Percentiles rank a stretch among this genome's conserved stretches.
phyloP scores from a whole-genome alignment of 2,329 filamentous ascomycete genomes.

The Aspergillus unguis region DNA sequence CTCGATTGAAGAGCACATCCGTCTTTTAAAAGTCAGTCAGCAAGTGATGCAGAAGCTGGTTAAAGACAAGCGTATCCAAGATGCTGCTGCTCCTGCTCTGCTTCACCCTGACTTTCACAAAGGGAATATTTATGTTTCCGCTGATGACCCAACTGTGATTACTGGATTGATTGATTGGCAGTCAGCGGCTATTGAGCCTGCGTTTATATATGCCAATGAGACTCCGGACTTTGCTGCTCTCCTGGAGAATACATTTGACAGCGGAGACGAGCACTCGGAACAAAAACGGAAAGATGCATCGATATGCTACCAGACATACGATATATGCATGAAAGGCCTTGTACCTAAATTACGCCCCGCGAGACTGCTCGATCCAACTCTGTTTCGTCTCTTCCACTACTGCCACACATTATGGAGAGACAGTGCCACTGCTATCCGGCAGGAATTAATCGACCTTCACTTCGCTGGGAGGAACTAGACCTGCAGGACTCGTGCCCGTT shows the following conservation, averaged over 20 bases:
- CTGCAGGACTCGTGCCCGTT: slow-evolving; percentile 27
- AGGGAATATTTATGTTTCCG: slow-evolving; percentile 34
- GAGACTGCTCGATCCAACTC: slow-evolving; percentile 24
- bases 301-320: slow-evolving; percentile 31
- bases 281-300: slow-evolving; percentile 23
- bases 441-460: slow-evolving; percentile 32
- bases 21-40: slow-evolving; percentile 16
- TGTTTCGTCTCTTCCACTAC: slow-evolving; percentile 34
- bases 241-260: slow-evolving; percentile 15
- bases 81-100: slow-evolving; percentile 19
- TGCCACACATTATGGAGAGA: slow-evolving; percentile 30
- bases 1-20: slow-evolving; percentile 15
- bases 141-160: slow-evolving; percentile 27
- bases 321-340: slow-evolving; percentile 24
- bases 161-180: slow-evolving; percentile 37
- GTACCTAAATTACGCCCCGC: slow-evolving; percentile 25
- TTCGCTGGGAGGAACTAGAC: slow-evolving; percentile 24
- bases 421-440: slow-evolving; percentile 24
- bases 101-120: slow-evolving; percentile 33
- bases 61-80: slow-evolving; percentile 21
- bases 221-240: slow-evolving; percentile 28
- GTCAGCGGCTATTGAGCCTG: slow-evolving; percentile 29
- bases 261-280: slow-evolving; percentile 15
- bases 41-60: slow-evolving; percentile 22
- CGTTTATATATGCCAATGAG: slow-evolving; percentile 30